Conservation (phyloP, 1,284 basidiomycete genomes). For the Ustilago curta region DNA sequence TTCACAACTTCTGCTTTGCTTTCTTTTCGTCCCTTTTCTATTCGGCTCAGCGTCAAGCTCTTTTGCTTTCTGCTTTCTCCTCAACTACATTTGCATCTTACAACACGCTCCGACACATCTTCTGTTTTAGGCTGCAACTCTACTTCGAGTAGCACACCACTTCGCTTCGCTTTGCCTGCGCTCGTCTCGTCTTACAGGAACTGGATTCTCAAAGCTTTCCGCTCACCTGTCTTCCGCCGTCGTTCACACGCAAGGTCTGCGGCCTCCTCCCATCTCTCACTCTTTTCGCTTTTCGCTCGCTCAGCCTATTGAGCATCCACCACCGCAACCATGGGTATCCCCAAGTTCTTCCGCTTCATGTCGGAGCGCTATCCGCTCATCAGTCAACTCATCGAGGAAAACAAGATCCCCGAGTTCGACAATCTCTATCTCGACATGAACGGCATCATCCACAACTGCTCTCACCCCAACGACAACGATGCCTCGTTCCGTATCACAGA, state of each 20-base stretch:
- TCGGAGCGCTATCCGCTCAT: constrained; percentile 96
- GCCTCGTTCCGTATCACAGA: constrained; percentile 91
- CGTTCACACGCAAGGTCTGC: constrained; percentile 4
- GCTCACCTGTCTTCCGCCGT: neutral
- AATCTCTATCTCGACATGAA: constrained; percentile 96
- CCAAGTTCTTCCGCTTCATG: constrained; percentile 75
- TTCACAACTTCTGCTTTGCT: constrained; percentile 20
- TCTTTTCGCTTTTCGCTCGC: constrained; percentile 1
- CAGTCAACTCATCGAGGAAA: constrained; percentile 95
- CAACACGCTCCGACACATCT: neutral
- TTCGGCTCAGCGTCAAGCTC: constrained; percentile 11
- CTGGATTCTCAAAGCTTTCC: constrained; percentile 3
- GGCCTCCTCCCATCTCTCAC: neutral
- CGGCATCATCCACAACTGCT: constrained; percentile 87
- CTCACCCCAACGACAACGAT: constrained; percentile 89
- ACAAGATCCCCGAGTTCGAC: constrained; percentile 90
- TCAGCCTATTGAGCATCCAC: constrained; percentile 15
- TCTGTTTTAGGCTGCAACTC: neutral
- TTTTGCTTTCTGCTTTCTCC: constrained; percentile 10
- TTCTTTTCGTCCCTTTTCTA: no score
- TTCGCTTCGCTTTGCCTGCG: constrained; percentile 1
- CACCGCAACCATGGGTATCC: constrained; percentile 60
- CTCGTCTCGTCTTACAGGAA: constrained; percentile 8
- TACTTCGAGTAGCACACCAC: neutral
- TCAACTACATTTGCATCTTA: constrained; percentile 36